Percentiles rank a stretch among this genome's conserved stretches.
These are phyloP conservation scores for Ascochyta pisi DNA, from an alignment of 2,329 filamentous ascomycete genomes.

Conservation along the genomic window DNA sequence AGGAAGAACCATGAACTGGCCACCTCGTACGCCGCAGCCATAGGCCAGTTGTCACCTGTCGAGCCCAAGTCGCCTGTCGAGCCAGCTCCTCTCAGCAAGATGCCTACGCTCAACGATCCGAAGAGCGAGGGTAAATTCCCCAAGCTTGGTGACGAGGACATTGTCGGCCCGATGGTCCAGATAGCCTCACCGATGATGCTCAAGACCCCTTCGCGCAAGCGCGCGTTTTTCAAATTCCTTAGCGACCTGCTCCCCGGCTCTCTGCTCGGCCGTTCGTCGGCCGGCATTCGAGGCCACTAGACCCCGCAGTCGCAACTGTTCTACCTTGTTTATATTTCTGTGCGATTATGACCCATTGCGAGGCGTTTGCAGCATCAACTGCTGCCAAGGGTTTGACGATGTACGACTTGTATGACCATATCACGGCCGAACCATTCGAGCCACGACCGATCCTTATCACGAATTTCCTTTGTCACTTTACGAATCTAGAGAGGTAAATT, in stretches of 20 bases:
- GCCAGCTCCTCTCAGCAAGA: conserved; percentile 65
- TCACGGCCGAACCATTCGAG: conserved; percentile 35
- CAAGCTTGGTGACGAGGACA: conserved; percentile 85
- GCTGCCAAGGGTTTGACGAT: conserved; percentile 40
- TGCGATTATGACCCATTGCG: conserved; percentile 36
- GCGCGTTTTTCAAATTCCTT: conserved; percentile 49
- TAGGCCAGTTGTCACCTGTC: conserved; percentile 34
- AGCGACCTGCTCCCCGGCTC: conserved; percentile 47
- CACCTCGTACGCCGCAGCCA: conserved; percentile 52
- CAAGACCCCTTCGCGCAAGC: conserved; percentile 46
- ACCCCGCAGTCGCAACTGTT: conserved; percentile 10
- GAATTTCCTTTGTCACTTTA: conserved; percentile 46
- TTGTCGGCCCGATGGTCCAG: conserved; percentile 87
- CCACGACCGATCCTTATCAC: conserved; percentile 45
- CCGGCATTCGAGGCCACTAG: conserved; percentile 37
- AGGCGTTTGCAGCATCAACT: conserved; percentile 42
- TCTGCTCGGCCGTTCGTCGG: conserved; percentile 41
- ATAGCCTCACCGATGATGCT: conserved; percentile 47
- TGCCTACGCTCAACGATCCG: conserved; percentile 73
- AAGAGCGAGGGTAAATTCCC: conserved; percentile 81
- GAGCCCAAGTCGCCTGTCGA: conserved; percentile 53
- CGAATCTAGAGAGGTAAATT: conserved; percentile 31
- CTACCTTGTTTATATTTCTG: conserved; percentile 39
- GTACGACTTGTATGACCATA: conserved; percentile 49
- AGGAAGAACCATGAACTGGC: conserved; percentile 71